A percentile compares a stretch with the other conserved stretches of the same genome.
These are phyloP conservation scores for Ascochyta lentis DNA, from an alignment of 2,329 filamentous ascomycete species.

Conservation along the genomic window DNA sequence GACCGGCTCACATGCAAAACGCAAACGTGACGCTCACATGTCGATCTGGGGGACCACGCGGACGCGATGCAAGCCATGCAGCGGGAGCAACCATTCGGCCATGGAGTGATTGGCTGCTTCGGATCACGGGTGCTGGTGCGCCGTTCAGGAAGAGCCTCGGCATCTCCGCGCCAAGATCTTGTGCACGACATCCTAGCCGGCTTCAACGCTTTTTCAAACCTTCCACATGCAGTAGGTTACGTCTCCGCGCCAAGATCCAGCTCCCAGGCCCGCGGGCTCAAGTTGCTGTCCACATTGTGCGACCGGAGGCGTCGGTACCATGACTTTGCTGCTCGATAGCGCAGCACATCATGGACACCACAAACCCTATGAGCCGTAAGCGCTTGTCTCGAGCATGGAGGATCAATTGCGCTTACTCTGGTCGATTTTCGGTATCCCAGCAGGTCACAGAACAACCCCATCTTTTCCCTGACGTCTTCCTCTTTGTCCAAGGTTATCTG, in stretches of 20 bases:
- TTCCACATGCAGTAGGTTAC: neutral
- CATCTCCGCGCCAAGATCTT: slow-evolving; percentile 1
- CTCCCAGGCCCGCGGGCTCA: slow-evolving; percentile 1
- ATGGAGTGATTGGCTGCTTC: slow-evolving; percentile 18
- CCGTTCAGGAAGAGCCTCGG: slow-evolving; percentile 7
- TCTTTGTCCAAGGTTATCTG: neutral
- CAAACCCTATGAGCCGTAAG: neutral
- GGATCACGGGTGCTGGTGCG: neutral
- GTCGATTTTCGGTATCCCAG: neutral
- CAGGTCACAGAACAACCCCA: neutral
- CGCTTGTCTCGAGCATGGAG: neutral
- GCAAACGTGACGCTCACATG: slow-evolving; percentile 22
- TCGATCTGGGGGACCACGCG: slow-evolving; percentile 19
- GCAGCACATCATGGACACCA: neutral
- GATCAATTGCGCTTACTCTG: neutral
- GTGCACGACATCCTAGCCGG: neutral
- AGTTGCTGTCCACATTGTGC: neutral
- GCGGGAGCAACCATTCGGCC: slow-evolving; percentile 16
- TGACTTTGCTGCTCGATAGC: neutral
- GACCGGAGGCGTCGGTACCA: neutral
- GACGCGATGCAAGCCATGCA: slow-evolving; percentile 23
- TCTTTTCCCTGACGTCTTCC: neutral
- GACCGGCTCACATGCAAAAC: slow-evolving; percentile 16
- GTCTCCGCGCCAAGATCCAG: neutral
- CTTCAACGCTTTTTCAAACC: neutral